These are phyloP conservation scores for Agaricus sinodeliciosus DNA, from an alignment of 768 basidiomycete genomes.

Conservation along the genomic window DNA sequence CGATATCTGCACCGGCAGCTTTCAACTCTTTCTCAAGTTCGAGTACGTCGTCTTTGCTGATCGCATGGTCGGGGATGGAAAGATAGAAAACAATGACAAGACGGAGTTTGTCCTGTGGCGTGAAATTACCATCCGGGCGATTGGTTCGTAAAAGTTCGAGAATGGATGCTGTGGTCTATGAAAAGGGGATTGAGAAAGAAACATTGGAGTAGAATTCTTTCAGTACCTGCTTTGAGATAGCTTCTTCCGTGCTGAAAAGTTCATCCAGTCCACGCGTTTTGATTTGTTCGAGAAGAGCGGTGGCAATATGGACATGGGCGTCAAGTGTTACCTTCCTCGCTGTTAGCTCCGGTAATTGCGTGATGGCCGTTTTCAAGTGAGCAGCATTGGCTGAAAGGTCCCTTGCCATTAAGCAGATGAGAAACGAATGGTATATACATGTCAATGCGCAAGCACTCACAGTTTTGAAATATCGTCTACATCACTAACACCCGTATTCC, in stretches of 20 bases:
- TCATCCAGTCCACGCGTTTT: slow-evolving; percentile 93
- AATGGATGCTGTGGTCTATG: slow-evolving; percentile 68
- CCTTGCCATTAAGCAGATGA: slow-evolving; percentile 25
- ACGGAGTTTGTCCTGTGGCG: slow-evolving; percentile 81
- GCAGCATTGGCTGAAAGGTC: slow-evolving; percentile 92
- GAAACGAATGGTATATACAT: background rate
- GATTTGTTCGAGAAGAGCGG: slow-evolving; percentile 89
- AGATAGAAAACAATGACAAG: slow-evolving; percentile 95
- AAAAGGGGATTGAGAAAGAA: background rate
- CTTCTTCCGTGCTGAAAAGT: slow-evolving; percentile 95
- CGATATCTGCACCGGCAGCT: slow-evolving; percentile 69
- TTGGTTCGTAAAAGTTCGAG: slow-evolving; percentile 82
- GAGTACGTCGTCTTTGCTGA: slow-evolving; percentile 82
- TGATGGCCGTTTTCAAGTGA: slow-evolving; percentile 95
- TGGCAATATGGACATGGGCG: slow-evolving; percentile 99
- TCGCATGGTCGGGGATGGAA: slow-evolving; percentile 70
- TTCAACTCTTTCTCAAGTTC: slow-evolving; percentile 88
- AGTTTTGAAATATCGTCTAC: slow-evolving; percentile 92
- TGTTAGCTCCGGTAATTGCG: slow-evolving; percentile 92
- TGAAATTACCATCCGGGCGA: slow-evolving; percentile 59
- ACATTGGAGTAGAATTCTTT: background rate
- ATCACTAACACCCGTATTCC: slow-evolving; percentile 93
- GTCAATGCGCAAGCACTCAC: slow-evolving; percentile 36
- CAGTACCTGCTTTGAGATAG: slow-evolving; percentile 74
- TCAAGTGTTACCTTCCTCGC: slow-evolving; percentile 95